phyloP scores from a whole-genome alignment of 225 moss, liverwort and hornwort genomes.

The Marchantia polymorpha region DNA sequence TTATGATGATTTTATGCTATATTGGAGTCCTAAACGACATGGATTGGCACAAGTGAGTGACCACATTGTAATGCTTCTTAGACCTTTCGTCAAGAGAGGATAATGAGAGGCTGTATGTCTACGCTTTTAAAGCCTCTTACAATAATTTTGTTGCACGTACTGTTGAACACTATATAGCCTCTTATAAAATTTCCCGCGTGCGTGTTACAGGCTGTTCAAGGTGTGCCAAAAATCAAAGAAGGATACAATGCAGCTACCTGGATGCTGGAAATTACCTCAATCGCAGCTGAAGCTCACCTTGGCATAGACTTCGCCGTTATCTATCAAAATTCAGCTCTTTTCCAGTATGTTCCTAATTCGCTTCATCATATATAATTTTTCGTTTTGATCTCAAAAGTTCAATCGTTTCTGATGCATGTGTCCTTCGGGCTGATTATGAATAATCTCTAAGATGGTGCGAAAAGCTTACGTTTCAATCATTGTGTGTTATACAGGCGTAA shows the following conservation, averaged over 20 bases:
- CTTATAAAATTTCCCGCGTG: neutral
- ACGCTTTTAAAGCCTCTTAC: too few species aligned
- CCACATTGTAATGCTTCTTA: too few species aligned
- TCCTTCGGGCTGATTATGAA: neutral
- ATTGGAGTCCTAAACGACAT: too few species aligned
- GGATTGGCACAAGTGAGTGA: too few species aligned
- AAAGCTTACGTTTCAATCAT: neutral
- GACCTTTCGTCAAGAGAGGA: too few species aligned
- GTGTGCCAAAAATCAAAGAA: constrained; percentile 61
- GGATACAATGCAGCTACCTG: constrained; percentile 92
- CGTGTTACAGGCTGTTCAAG: constrained; percentile 53
- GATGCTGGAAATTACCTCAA: constrained; percentile 79
- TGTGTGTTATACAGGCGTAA: constrained; percentile 51
- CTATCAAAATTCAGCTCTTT: constrained; percentile 53
- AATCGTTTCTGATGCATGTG: neutral
- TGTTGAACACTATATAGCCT: too few species aligned
- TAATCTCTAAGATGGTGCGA: neutral
- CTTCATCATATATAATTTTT: neutral
- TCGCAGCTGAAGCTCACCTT: constrained; percentile 58
- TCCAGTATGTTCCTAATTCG: constrained; percentile 43
- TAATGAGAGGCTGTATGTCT: too few species aligned
- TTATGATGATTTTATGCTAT: too few species aligned
- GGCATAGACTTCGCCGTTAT: constrained; percentile 76
- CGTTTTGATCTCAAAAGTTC: neutral
- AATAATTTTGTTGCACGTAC: too few species aligned